phyloP scores from a whole-genome alignment of 83 land plant species.

The Larix sibirica region DNA sequence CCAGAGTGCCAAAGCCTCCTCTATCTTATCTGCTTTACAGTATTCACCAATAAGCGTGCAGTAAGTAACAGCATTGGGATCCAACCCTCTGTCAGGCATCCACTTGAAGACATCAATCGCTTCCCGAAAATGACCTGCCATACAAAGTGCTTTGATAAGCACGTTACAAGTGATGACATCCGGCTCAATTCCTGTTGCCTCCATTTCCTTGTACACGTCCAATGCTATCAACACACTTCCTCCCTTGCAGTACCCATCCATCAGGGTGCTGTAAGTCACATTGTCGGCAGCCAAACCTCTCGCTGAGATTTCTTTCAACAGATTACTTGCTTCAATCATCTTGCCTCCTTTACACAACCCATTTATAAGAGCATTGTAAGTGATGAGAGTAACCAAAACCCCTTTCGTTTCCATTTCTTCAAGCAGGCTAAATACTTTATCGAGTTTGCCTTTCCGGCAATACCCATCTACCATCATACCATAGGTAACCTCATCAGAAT shows the following conservation, averaged over 20 bases:
- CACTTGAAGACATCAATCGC: conserved; percentile 28
- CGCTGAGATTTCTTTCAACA: conserved; percentile 25
- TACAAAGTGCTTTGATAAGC: conserved; percentile 48
- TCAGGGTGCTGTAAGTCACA: conserved; percentile 44
- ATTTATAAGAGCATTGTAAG: conserved; percentile 48
- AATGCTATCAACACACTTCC: conserved; percentile 30
- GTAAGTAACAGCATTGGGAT: conserved; percentile 41
- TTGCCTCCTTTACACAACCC: conserved; percentile 48
- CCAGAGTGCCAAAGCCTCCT: conserved; percentile 47
- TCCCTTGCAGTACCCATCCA: conserved; percentile 48
- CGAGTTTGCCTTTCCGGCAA: conserved; percentile 36
- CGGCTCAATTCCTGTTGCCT: conserved; percentile 25
- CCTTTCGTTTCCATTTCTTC: conserved; percentile 55
- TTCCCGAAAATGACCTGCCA: conserved; percentile 35
- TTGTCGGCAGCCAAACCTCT: conserved; percentile 27
- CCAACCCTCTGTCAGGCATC: conserved; percentile 34
- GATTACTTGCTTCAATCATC: conserved; percentile 30
- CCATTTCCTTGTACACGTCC: conserved; percentile 32
- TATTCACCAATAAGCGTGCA: conserved; percentile 38
- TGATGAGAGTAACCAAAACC: conserved; percentile 25
- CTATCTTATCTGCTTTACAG: conserved; percentile 27
- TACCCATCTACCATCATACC: conserved; percentile 42
- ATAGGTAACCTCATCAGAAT: conserved; percentile 41
- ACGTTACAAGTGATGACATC: conserved; percentile 43
- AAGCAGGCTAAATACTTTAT: conserved; percentile 31